Evolutionary conservation across 2,329 filamentous ascomycete species (phyloP).

Genomic region (Neoarthrinium moseri): DNA sequence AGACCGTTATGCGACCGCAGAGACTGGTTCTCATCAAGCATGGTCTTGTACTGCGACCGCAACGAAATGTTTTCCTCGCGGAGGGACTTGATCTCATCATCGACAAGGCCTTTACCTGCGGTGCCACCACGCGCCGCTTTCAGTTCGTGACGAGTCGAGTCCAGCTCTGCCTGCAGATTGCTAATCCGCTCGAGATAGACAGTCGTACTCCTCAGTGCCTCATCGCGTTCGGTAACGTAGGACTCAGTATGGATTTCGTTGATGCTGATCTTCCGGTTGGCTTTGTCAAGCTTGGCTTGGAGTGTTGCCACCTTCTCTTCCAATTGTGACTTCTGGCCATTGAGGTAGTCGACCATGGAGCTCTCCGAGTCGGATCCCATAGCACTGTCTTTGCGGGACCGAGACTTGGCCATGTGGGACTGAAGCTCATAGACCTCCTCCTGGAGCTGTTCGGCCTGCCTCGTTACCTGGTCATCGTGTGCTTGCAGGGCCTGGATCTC

Average conservation of each 20-base stretch:
- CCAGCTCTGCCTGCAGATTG: slow-evolving; percentile 37
- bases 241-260: slow-evolving; percentile 63
- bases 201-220: slow-evolving; percentile 60
- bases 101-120: slow-evolving; percentile 33
- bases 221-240: slow-evolving; percentile 62
- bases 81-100: slow-evolving; percentile 38
- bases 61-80: slow-evolving; percentile 40
- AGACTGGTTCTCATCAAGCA: slow-evolving; percentile 43
- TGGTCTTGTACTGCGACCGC: slow-evolving; percentile 40
- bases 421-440: slow-evolving; percentile 50
- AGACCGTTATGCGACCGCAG: slow-evolving; percentile 39
- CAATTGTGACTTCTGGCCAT: slow-evolving; percentile 58
- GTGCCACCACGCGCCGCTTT: slow-evolving; percentile 26
- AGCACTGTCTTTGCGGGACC: slow-evolving; percentile 41
- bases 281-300: slow-evolving; percentile 60
- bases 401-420: slow-evolving; percentile 43
- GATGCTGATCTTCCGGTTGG: slow-evolving; percentile 61
- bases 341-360: slow-evolving; percentile 41
- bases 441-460: slow-evolving; percentile 53
- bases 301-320: slow-evolving; percentile 60
- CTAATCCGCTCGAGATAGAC: slow-evolving; percentile 51
- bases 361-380: slow-evolving; percentile 42
- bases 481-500: slow-evolving; percentile 56
- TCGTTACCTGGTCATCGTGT: slow-evolving; percentile 54
- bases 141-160: slow-evolving; percentile 39